A percentile compares a stretch with the other conserved stretches of the same genome.
These are phyloP conservation scores for Tillandsia fasciculata DNA, from an alignment of 176 grass and related monocot genomes.

Conservation along the genomic window DNA sequence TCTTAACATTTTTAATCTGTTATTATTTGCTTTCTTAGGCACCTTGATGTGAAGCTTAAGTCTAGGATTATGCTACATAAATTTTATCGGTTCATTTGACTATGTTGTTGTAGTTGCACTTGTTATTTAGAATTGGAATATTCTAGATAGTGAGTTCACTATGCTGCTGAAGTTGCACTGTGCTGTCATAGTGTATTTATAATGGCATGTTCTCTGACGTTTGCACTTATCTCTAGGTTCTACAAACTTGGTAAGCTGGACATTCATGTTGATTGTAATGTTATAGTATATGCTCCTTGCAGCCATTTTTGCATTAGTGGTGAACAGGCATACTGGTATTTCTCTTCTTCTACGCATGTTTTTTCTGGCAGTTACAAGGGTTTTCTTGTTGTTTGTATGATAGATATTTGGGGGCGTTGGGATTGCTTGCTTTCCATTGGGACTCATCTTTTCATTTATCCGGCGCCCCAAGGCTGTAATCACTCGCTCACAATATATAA, in stretches of 20 bases:
- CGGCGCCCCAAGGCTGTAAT: conserved; percentile 96
- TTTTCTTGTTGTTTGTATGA: conserved; percentile 17
- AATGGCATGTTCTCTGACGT: too few relatives aligned
- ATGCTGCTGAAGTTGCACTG: too few relatives aligned
- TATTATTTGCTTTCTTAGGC: conserved; percentile 6
- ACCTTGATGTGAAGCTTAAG: background rate
- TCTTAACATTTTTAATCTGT: background rate
- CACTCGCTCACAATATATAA: conserved; percentile 98
- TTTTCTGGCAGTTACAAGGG: background rate
- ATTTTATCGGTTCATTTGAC: background rate
- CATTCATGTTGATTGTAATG: background rate
- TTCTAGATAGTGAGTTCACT: too few relatives aligned
- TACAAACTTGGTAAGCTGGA: background rate
- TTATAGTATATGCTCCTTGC: background rate
- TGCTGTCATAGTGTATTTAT: too few relatives aligned
- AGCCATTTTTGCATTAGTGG: background rate
- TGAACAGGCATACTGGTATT: background rate
- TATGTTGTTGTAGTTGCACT: background rate
- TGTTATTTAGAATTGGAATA: background rate
- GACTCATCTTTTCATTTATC: conserved; percentile 83
- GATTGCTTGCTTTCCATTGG: conserved; percentile 90
- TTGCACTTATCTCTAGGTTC: background rate
- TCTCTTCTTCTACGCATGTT: background rate
- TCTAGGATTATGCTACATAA: background rate
- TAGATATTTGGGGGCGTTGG: conserved; percentile 99